A percentile compares a stretch with the other conserved stretches of the same genome.
Evolutionary conservation across 2,329 filamentous ascomycete genomes (phyloP).

Genomic region (Aurifilum marmelostoma): DNA sequence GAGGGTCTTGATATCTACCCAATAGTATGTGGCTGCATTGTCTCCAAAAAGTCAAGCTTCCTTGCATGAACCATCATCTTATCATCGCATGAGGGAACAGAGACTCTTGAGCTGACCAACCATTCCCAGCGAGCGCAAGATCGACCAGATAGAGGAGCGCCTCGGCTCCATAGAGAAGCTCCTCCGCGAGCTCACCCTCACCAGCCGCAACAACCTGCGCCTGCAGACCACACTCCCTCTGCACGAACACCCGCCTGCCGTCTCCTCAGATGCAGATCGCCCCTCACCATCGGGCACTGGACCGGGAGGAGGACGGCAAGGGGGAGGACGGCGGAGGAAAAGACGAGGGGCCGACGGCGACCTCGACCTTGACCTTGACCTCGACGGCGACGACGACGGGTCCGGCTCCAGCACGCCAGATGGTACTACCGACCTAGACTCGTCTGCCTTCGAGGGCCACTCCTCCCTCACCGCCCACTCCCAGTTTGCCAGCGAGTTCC

Average conservation of each 20-base stretch:
- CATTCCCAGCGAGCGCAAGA: constrained; percentile 51
- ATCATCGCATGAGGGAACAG: no score
- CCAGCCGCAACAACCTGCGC: constrained; percentile 34
- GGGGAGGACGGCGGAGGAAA: constrained; percentile 14
- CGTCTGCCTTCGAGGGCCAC: constrained; percentile 49
- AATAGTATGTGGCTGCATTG: constrained; percentile 52
- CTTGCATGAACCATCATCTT: no score
- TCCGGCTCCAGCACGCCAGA: constrained; percentile 29
- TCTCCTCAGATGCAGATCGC: not conserved
- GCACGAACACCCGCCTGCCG: constrained; percentile 17
- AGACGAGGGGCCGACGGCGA: not conserved
- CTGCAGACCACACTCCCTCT: constrained; percentile 18
- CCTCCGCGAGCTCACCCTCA: constrained; percentile 44
- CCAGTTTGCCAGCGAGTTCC: constrained; percentile 57
- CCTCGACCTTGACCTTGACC: constrained; percentile 22
- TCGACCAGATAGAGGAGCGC: constrained; percentile 51
- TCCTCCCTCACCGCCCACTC: constrained; percentile 54
- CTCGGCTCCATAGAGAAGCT: constrained; percentile 50
- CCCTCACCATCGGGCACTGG: constrained; percentile 10
- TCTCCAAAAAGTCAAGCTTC: no score
- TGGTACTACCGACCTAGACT: constrained; percentile 40
- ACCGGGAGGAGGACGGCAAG: not conserved
- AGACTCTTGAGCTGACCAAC: constrained; percentile 9
- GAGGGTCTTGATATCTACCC: constrained; percentile 61
- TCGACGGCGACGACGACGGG: constrained; percentile 38